A percentile compares a stretch with the other conserved stretches of the same genome.
Evolutionary conservation across 1,139 yeast species (phyloP).

Genomic region (Saccharomyces pastorianus): DNA sequence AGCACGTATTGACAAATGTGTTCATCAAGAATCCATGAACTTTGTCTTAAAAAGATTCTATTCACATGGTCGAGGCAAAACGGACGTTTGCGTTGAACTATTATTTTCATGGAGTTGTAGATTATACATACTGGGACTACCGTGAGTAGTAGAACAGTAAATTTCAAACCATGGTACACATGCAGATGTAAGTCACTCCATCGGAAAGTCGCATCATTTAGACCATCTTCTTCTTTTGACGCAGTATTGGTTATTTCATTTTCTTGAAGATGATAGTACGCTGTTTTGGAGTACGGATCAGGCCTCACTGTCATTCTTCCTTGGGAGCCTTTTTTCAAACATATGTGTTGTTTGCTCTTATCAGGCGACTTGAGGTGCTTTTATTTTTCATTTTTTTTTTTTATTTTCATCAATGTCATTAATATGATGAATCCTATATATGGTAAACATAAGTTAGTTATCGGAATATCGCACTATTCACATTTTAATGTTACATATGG

Average conservation of each 20-base stretch:
- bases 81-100: background rate
- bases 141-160: background rate
- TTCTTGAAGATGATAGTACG: background rate
- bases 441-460: no score
- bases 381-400: no score
- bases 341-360: background rate
- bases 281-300: background rate
- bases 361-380: no score
- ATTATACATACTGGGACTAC: conserved; percentile 6
- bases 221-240: background rate
- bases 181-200: background rate
- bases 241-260: background rate
- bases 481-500: no score
- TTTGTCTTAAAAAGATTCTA: conserved; percentile 16
- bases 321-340: background rate
- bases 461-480: no score
- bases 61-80: conserved; percentile 3
- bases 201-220: background rate
- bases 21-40: conserved; percentile 10
- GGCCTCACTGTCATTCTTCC: conserved; percentile 1
- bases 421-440: background rate
- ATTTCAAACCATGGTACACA: background rate
- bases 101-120: background rate
- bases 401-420: background rate
- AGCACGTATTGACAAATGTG: conserved; percentile 10